Evolutionary conservation across 108 stramenopile genomes (phyloP), one percentile per base, ranked within the genome.

Genomic region (Hondaea fermentalgiana): DNA sequence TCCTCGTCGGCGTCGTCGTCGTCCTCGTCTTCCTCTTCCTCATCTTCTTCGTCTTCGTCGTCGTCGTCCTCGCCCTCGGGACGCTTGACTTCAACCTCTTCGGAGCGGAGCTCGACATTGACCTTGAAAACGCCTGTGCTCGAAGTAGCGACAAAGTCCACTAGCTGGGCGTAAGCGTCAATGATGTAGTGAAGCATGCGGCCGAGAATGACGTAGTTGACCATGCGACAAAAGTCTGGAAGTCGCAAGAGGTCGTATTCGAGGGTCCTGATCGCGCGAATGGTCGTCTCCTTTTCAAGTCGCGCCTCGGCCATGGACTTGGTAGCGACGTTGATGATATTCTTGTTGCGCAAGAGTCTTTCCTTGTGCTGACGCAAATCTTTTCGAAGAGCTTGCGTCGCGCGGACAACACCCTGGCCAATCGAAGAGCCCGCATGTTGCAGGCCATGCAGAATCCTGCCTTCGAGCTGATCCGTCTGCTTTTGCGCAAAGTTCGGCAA

Each of bases 241-340:
- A 83, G 76, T 1, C 76, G 76, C 51, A 47, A 23, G 25, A 83
- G 51, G 1, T 83, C 76, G 49, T 6, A 12, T 35, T 83, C 76
- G 49, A 83, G 45, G 2, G 45, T 83, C 49, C 49, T 47, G 28
- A 83, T 83, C 4, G 45, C 51, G 16, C 28, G 19, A 28, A 83
- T 53, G 8, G 51, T 83, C 19, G n/a, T 35, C 51, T 83, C 76
- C 76, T 23, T 8, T 45, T 83, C 76, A 8, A 53, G n/a, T 10
- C 76, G 45, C 6, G 76, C 76, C 76, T 83, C 76, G 19, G 51
- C 76, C 76, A 83, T 83, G 76, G 49, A 53, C 5, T 83, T 83
- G 44, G 76, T 83, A 8, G 76, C 76, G 14, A 53, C n/a, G 51
- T 35, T 83, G 4, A 83, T 83, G 23, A 25, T 83, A 23, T 53